Conservation (phyloP, 1,139 yeast genomes). For the Geotrichum carabidarum region DNA sequence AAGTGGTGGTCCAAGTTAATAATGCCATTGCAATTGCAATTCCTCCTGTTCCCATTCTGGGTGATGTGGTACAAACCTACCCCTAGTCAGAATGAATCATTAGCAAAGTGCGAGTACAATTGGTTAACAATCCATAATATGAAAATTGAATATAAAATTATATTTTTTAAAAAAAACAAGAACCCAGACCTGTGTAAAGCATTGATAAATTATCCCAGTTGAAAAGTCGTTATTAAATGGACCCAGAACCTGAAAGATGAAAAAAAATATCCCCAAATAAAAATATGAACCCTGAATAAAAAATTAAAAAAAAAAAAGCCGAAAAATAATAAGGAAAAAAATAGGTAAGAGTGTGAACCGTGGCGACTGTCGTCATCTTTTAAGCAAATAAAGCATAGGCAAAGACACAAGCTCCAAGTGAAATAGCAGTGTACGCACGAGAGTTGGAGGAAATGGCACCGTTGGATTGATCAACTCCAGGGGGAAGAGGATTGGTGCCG, state of each 20-base stretch:
- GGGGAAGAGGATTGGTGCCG: not conserved
- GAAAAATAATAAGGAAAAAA: not conserved
- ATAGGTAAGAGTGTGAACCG: not conserved
- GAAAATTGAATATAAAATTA: too few species aligned
- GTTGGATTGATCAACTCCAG: constrained; percentile 3
- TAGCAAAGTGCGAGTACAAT: too few species aligned
- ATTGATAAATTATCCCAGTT: not conserved
- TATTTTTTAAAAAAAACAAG: too few species aligned
- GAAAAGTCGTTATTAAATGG: not conserved
- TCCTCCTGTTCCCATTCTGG: too few species aligned
- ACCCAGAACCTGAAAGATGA: not conserved
- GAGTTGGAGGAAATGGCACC: not conserved
- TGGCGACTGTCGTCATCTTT: not conserved
- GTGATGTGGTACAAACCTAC: too few species aligned
- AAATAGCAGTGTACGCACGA: constrained; percentile 1
- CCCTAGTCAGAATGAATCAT: too few species aligned
- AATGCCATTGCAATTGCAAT: too few species aligned
- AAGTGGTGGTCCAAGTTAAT: too few species aligned
- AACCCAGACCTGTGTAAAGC: not conserved
- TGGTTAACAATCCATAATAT: too few species aligned
- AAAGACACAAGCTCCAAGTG: constrained; percentile 5
- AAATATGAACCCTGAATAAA: not conserved
- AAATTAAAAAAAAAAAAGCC: not conserved
- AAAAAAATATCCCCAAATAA: not conserved
- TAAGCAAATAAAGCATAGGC: constrained; percentile 10